Evolutionary conservation across 106 monocot genomes (phyloP).

Genomic region (Allium fistulosum): DNA sequence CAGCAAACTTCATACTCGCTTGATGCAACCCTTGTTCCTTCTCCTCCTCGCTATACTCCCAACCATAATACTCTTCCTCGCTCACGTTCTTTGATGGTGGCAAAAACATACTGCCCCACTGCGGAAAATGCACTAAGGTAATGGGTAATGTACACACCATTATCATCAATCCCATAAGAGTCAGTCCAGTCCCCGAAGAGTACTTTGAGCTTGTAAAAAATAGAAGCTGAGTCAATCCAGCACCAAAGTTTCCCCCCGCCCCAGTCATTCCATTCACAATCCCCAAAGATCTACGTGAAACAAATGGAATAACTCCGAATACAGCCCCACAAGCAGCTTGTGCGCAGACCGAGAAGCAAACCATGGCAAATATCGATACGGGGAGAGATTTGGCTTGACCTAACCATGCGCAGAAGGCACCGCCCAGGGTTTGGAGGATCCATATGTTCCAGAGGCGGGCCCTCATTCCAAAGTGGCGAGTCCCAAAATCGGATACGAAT

Average conservation of each 20-base stretch:
- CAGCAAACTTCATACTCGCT: constrained; percentile 4
- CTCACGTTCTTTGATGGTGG: constrained; percentile 2
- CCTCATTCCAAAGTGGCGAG: constrained; percentile 5
- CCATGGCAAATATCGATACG: constrained; percentile 6
- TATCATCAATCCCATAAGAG: constrained; percentile 11
- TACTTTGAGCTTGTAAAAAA: constrained; percentile 10
- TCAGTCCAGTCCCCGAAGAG: constrained; percentile 4
- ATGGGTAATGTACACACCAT: constrained; percentile 4
- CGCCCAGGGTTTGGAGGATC: constrained; percentile 4
- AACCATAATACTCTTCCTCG: not conserved
- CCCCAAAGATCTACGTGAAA: constrained; percentile 5
- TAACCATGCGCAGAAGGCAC: constrained; percentile 7
- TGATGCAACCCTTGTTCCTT: not conserved
- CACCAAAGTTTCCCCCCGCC: constrained; percentile 9
- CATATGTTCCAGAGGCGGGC: constrained; percentile 9
- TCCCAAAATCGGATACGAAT: constrained; percentile 5
- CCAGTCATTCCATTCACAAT: constrained; percentile 9
- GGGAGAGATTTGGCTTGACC: constrained; percentile 11
- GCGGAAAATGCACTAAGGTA: constrained; percentile 7
- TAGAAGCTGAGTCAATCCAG: constrained; percentile 4
- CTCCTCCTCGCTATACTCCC: constrained; percentile 10
- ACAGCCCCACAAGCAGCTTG: constrained; percentile 8
- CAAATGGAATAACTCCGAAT: constrained; percentile 9
- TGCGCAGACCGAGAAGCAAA: constrained; percentile 10
- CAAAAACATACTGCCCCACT: constrained; percentile 13